Conservation (phyloP, 73 alveolate species). For the Tetrahymena thermophila region DNA sequence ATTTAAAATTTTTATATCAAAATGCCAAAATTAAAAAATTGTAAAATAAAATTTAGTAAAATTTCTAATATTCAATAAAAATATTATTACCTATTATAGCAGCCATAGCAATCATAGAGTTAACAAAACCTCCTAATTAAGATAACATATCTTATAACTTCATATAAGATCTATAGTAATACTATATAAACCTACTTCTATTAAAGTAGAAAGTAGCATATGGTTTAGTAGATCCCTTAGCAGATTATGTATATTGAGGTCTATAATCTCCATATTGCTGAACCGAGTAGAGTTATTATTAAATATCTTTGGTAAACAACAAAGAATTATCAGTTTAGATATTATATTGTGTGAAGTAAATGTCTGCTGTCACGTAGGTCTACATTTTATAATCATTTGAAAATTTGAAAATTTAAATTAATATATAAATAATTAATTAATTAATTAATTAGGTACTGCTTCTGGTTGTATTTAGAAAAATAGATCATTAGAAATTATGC, state of each 20-base stretch:
- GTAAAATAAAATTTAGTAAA: too few relatives aligned
- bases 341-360: neutral
- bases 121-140: neutral
- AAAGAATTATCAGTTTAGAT: neutral
- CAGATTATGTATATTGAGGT: neutral
- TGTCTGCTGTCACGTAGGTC: neutral
- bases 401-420: too few relatives aligned
- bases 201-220: neutral
- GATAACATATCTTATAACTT: neutral
- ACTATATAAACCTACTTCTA: neutral
- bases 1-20: too few relatives aligned
- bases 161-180: neutral
- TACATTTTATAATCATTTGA: neutral
- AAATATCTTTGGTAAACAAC: neutral
- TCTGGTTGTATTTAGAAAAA: neutral
- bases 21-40: too few relatives aligned
- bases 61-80: too few relatives aligned
- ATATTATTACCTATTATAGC: neutral
- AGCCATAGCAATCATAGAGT: neutral
- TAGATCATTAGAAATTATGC: neutral
- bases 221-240: neutral
- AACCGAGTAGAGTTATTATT: neutral
- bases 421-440: too few relatives aligned
- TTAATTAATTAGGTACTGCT: too few relatives aligned
- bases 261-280: neutral